These are phyloP conservation scores for Nicotiana rustica DNA, from an alignment of 305 asterid genomes.

Conservation along the genomic window DNA sequence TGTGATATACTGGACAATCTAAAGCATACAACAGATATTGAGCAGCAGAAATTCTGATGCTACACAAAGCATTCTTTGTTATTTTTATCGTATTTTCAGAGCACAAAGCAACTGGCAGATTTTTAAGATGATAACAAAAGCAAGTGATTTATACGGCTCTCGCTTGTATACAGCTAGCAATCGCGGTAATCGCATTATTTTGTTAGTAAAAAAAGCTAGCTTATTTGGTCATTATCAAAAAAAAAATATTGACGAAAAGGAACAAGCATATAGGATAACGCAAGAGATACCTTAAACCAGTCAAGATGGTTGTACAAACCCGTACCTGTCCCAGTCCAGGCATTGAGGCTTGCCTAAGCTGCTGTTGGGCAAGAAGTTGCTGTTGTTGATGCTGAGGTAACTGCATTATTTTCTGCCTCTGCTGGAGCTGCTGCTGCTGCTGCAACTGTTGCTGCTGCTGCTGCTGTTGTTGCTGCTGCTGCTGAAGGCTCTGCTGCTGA, in stretches of 20 bases:
- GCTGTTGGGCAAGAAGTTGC: slow-evolving; percentile 82
- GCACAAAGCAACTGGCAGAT: background rate
- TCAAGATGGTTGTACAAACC: slow-evolving; percentile 33
- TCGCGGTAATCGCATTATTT: slow-evolving; percentile 15
- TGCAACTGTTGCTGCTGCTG: slow-evolving; percentile 57
- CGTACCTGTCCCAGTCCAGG: slow-evolving; percentile 86
- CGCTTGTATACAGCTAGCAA: background rate
- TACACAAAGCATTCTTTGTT: background rate
- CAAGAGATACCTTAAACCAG: background rate
- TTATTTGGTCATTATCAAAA: background rate
- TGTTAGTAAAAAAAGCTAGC: background rate
- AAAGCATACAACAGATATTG: slow-evolving; percentile 4
- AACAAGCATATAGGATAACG: background rate
- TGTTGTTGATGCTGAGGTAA: slow-evolving; percentile 81
- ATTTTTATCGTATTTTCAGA: background rate
- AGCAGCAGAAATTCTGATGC: background rate
- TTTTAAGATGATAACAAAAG: background rate
- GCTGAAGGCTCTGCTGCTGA: slow-evolving; percentile 76
- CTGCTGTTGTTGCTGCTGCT: slow-evolving; percentile 47
- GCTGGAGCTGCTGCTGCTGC: slow-evolving; percentile 61
- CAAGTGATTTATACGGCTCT: background rate
- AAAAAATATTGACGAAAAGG: background rate
- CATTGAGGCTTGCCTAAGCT: slow-evolving; percentile 81
- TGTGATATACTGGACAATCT: background rate
- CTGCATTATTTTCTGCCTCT: slow-evolving; percentile 90